These are phyloP conservation scores for Taphrina pruni DNA, from an alignment of 1,139 yeast genomes.

Conservation along the genomic window DNA sequence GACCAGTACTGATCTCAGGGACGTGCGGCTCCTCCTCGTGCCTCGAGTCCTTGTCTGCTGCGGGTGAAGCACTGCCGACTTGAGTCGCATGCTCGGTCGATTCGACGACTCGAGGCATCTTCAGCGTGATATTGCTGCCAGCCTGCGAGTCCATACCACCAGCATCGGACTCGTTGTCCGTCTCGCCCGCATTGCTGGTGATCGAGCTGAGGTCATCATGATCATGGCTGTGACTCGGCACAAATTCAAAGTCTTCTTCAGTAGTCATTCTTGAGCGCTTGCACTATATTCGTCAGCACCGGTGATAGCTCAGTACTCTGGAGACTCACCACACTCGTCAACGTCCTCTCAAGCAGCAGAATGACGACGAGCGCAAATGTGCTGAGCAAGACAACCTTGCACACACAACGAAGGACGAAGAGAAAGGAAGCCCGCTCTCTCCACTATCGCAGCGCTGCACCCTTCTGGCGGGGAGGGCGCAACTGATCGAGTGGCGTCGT, in stretches of 20 bases:
- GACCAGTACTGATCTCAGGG: background rate
- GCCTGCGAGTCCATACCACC: constrained; percentile 10
- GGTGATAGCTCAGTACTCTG: background rate
- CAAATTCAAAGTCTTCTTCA: constrained; percentile 25
- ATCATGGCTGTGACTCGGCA: constrained; percentile 18
- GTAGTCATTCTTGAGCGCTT: background rate
- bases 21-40: background rate
- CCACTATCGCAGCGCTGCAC: background rate
- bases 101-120: constrained; percentile 9
- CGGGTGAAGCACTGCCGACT: background rate
- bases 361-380: too few species aligned
- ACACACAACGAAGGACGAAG: background rate
- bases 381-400: too few species aligned
- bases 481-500: background rate
- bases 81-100: background rate
- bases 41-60: background rate
- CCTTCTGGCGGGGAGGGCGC: too few species aligned
- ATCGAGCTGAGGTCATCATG: constrained; percentile 31
- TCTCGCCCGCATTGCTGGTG: constrained; percentile 20
- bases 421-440: background rate
- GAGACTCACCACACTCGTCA: background rate
- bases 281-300: background rate
- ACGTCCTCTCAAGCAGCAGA: background rate
- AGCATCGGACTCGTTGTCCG: constrained; percentile 20
- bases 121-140: constrained; percentile 16